These are phyloP conservation scores for Collybia sp. DNA, from an alignment of 768 basidiomycete genomes.

Conservation along the genomic window DNA sequence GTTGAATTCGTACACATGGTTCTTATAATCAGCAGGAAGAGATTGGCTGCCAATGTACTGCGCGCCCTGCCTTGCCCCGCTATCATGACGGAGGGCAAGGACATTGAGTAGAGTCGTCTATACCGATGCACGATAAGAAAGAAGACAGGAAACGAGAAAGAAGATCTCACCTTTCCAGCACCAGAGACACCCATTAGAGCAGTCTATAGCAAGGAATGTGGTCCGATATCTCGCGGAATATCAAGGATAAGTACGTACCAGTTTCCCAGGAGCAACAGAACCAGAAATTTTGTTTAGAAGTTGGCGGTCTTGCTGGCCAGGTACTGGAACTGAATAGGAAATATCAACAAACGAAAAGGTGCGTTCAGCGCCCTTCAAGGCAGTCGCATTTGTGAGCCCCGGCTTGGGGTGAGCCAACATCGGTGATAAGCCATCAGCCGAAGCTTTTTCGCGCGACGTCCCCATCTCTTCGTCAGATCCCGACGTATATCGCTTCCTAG, in stretches of 20 bases:
- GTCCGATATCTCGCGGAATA: too few species aligned
- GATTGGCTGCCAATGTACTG: slow-evolving; percentile 48
- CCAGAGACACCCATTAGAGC: slow-evolving; percentile 68
- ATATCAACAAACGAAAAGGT: slow-evolving; percentile 80
- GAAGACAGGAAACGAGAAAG: neutral
- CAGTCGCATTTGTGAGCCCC: too few species aligned
- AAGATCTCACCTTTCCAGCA: slow-evolving; percentile 36
- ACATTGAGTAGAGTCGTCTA: slow-evolving; percentile 58
- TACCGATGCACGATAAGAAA: slow-evolving; percentile 7
- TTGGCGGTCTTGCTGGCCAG: slow-evolving; percentile 32
- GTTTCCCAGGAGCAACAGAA: slow-evolving; percentile 75
- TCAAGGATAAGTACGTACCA: too few species aligned
- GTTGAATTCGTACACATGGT: slow-evolving; percentile 32
- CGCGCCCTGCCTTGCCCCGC: too few species aligned
- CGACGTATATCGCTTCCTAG: neutral
- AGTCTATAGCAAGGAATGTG: too few species aligned
- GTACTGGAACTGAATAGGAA: slow-evolving; percentile 58
- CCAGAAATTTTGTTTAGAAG: slow-evolving; percentile 75
- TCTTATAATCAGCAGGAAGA: slow-evolving; percentile 55
- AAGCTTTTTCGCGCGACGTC: too few species aligned
- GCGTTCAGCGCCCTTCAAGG: too few species aligned
- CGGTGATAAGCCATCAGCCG: neutral
- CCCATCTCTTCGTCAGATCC: neutral
- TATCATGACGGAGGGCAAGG: slow-evolving; percentile 43
- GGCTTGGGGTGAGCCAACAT: too few species aligned